A percentile compares a stretch with the other conserved stretches of the same genome.
Conservation (phyloP, 768 basidiomycete species). For the Serendipita vermifera region DNA sequence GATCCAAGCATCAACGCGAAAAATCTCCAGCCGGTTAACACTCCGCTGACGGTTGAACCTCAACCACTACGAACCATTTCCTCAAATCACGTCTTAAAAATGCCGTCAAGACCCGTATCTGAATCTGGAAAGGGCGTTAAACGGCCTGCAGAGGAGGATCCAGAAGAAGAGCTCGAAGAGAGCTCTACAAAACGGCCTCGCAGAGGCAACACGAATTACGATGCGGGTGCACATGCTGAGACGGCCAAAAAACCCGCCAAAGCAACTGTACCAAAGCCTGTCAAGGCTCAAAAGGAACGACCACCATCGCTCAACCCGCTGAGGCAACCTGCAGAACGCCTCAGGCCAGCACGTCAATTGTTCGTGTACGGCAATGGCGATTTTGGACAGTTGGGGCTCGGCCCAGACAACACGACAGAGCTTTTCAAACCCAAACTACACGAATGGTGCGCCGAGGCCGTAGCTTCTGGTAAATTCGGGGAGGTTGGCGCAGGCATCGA, state of each 20-base stretch:
- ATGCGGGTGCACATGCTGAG: constrained; percentile 5
- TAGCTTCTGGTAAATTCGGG: constrained; percentile 51
- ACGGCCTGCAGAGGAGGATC: background rate
- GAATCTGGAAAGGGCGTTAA: background rate
- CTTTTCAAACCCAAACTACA: constrained; percentile 63
- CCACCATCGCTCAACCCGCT: constrained; percentile 24
- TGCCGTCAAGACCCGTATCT: background rate
- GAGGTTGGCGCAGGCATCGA: constrained; percentile 64
- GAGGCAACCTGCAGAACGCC: constrained; percentile 41
- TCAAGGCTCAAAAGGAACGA: constrained; percentile 10
- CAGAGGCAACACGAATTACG: constrained; percentile 7
- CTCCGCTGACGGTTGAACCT: no score
- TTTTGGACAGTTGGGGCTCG: constrained; percentile 92
- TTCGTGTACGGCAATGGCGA: constrained; percentile 87
- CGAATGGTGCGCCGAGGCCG: constrained; percentile 61
- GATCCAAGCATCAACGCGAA: no score
- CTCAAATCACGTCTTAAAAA: no score
- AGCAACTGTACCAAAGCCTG: background rate
- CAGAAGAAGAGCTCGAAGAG: background rate
- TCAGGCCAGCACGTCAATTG: constrained; percentile 54
- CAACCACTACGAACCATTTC: no score
- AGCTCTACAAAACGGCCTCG: background rate
- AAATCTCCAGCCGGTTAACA: no score
- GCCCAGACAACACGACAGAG: constrained; percentile 58
- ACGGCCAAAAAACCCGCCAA: constrained; percentile 7